Conservation (phyloP, 495 filamentous ascomycete species). For the Penicillium samsonianum region DNA sequence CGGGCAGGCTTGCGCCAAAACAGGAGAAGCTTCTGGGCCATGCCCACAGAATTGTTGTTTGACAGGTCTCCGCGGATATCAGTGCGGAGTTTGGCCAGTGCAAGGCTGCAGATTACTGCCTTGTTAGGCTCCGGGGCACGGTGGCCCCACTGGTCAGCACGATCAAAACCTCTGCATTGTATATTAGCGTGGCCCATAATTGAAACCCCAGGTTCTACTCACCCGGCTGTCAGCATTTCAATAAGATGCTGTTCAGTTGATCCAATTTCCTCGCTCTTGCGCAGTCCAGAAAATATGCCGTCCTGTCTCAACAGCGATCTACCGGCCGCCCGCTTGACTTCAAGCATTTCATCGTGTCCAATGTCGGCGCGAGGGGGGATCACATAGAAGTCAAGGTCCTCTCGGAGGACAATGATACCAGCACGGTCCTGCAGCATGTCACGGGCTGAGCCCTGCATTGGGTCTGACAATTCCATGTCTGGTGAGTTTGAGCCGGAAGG, state of each 20-base stretch:
- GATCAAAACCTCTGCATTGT: conserved; percentile 80
- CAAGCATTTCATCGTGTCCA: conserved; percentile 86
- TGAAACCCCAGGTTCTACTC: conserved; percentile 33
- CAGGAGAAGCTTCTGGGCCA: conserved; percentile 97
- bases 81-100: conserved; percentile 86
- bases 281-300: conserved; percentile 93
- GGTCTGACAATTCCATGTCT: conserved; percentile 66
- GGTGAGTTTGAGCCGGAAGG: conserved; percentile 61
- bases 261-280: conserved; percentile 91
- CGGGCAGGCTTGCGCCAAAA: conserved; percentile 98
- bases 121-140: conserved; percentile 95
- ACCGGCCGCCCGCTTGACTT: conserved; percentile 93
- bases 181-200: conserved; percentile 17
- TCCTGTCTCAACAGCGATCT: conserved; percentile 83
- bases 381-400: conserved; percentile 96
- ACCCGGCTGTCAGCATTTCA: conserved; percentile 99
- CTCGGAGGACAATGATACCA: conserved; percentile 94
- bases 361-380: conserved; percentile 90
- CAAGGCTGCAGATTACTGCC: conserved; percentile 95
- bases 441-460: conserved; percentile 65
- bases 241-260: conserved; percentile 98
- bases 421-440: conserved; percentile 86
- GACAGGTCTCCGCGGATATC: conserved; percentile 82
- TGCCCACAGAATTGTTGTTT: conserved; percentile 82
- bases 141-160: conserved; percentile 93